Evolutionary conservation across 805 yeast genomes (phyloP).

Genomic region (Helenozyma rhizophorensis): DNA sequence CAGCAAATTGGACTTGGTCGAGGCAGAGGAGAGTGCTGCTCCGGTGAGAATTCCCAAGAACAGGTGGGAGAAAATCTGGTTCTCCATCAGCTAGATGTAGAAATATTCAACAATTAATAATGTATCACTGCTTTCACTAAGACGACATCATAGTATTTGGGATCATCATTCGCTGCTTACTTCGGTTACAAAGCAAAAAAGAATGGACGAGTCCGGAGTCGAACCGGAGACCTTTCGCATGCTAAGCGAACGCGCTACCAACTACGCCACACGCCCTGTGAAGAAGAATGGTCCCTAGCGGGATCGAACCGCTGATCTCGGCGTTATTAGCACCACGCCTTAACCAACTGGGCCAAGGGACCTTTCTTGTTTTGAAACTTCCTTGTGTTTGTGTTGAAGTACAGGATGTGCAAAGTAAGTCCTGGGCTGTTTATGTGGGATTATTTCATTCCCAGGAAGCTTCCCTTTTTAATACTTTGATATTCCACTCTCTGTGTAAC

Average conservation of each 20-base stretch:
- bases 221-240: slow-evolving; percentile 77
- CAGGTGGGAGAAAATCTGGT: slow-evolving; percentile 42
- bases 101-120: background rate
- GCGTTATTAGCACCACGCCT: slow-evolving; percentile 53
- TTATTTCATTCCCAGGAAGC: too few species aligned
- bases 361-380: slow-evolving; percentile 15
- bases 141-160: too few species aligned
- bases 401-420: too few species aligned
- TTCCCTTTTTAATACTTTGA: too few species aligned
- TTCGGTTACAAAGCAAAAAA: slow-evolving; percentile 21
- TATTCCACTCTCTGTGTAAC: too few species aligned
- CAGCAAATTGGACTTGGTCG: slow-evolving; percentile 58
- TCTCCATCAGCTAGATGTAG: slow-evolving; percentile 30
- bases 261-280: slow-evolving; percentile 81
- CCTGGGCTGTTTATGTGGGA: too few species aligned
- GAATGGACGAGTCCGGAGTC: slow-evolving; percentile 69
- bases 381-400: too few species aligned
- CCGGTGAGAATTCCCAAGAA: slow-evolving; percentile 39
- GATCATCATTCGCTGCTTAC: too few species aligned
- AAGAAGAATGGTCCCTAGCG: slow-evolving; percentile 62
- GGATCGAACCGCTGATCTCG: slow-evolving; percentile 84
- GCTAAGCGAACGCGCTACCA: slow-evolving; percentile 81
- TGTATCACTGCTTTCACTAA: too few species aligned
- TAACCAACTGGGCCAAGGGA: slow-evolving; percentile 54
- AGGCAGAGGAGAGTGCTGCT: slow-evolving; percentile 43